phyloP scores from a whole-genome alignment of 139 green algal species.

The Chlamydomonas asymmetrica region DNA sequence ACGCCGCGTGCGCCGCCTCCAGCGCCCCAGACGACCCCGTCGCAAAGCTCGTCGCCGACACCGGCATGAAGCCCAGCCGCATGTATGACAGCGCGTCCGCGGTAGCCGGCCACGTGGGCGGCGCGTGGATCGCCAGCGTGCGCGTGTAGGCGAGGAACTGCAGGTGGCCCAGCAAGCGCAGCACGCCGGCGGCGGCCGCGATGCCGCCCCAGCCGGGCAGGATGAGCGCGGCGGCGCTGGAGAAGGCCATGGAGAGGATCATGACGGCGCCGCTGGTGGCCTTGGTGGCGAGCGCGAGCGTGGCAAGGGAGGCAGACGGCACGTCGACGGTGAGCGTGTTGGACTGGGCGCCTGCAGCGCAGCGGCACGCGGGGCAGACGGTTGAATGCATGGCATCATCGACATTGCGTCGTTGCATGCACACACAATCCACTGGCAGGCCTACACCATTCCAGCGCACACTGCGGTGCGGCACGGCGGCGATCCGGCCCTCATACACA shows the following conservation, averaged over 20 bases:
- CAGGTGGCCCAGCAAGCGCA: constrained; percentile 16
- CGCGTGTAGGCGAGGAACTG: constrained; percentile 16
- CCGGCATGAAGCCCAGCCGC: neutral
- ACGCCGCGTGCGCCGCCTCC: too few relatives aligned
- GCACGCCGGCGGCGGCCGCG: constrained; percentile 11
- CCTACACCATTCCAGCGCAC: too few relatives aligned
- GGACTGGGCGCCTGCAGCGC: too few relatives aligned
- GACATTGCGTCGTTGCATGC: too few relatives aligned
- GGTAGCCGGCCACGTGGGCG: neutral
- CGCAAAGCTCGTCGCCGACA: neutral
- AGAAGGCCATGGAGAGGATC: too few relatives aligned
- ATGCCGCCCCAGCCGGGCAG: constrained; percentile 14
- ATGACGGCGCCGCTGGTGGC: too few relatives aligned
- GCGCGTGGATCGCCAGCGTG: neutral
- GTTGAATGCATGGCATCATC: neutral
- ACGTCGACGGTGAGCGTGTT: too few relatives aligned
- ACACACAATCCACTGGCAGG: too few relatives aligned
- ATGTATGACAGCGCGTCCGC: neutral
- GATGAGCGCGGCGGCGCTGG: neutral
- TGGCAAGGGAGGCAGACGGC: too few relatives aligned
- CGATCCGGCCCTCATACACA: too few relatives aligned
- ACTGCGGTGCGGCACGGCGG: neutral
- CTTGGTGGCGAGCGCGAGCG: too few relatives aligned
- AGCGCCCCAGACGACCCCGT: neutral
- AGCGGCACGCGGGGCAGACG: too few relatives aligned